phyloP scores from a whole-genome alignment of 2,329 filamentous ascomycete species.

The Cercospora zeae-maydis region DNA sequence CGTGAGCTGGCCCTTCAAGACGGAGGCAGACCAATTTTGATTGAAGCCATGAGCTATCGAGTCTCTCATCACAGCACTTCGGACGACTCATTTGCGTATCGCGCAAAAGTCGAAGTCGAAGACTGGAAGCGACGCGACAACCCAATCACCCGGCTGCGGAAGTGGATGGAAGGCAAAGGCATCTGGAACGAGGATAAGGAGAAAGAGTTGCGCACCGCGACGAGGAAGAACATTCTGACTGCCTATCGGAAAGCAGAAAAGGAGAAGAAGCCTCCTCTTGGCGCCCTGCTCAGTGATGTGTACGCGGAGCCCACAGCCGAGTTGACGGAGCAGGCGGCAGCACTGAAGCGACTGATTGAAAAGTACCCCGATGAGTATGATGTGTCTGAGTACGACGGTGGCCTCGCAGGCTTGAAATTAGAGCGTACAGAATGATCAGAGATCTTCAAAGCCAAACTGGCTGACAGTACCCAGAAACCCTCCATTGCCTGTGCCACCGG shows the following conservation, averaged over 20 bases:
- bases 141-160: constrained; percentile 76
- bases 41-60: constrained; percentile 98
- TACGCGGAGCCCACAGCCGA: constrained; percentile 86
- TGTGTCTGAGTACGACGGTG: constrained; percentile 69
- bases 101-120: constrained; percentile 86
- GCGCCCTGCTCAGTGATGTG: constrained; percentile 76
- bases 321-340: constrained; percentile 67
- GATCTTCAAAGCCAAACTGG: constrained; percentile 41
- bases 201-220: constrained; percentile 62
- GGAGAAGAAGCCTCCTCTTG: constrained; percentile 71
- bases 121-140: constrained; percentile 92
- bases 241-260: constrained; percentile 82
- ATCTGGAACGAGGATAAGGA: constrained; percentile 85
- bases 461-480: constrained; percentile 61
- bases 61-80: constrained; percentile 96
- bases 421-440: constrained; percentile 21
- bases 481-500: constrained; percentile 49
- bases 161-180: constrained; percentile 81
- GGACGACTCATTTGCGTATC: constrained; percentile 95
- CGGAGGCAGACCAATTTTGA: constrained; percentile 76
- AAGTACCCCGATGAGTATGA: constrained; percentile 93
- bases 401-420: constrained; percentile 57
- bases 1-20: constrained; percentile 73
- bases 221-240: constrained; percentile 72
- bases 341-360: constrained; percentile 73